These are phyloP conservation scores for Leccinum pallidistipes DNA, from an alignment of 1,284 basidiomycete species.

Conservation along the genomic window DNA sequence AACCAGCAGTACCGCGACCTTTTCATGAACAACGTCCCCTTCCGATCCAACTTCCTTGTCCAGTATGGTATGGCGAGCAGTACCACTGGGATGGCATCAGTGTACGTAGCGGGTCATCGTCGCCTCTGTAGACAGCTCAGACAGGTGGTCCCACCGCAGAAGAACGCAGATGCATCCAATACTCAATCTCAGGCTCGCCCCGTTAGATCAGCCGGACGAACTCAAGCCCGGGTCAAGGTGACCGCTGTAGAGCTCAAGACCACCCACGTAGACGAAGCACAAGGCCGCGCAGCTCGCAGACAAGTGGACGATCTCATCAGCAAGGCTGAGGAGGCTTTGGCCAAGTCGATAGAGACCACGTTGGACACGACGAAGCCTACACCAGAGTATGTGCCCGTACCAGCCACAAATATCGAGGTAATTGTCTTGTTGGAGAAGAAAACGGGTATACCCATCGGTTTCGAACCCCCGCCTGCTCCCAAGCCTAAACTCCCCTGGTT, in stretches of 20 bases:
- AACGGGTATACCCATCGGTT: conserved; percentile 85
- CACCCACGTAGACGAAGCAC: conserved; percentile 32
- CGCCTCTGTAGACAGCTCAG: conserved; percentile 49
- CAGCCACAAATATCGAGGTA: conserved; percentile 23
- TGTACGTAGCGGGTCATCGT: conserved; percentile 53
- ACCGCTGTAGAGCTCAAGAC: conserved; percentile 31
- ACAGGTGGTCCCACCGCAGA: conserved; percentile 19
- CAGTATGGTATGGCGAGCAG: conserved; percentile 69
- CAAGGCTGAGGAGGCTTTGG: conserved; percentile 69
- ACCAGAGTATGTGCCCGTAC: background rate
- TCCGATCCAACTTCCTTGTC: conserved; percentile 67
- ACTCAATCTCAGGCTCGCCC: conserved; percentile 19
- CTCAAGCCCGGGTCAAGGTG: background rate
- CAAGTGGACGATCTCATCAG: conserved; percentile 65
- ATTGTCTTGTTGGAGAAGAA: conserved; percentile 31
- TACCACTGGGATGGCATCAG: conserved; percentile 74
- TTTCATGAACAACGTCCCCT: conserved; percentile 77
- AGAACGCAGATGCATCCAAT: conserved; percentile 38
- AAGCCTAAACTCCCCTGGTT: conserved; percentile 61
- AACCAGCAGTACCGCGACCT: conserved; percentile 76
- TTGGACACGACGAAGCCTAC: conserved; percentile 23
- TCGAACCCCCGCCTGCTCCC: conserved; percentile 58
- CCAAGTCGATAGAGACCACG: conserved; percentile 32
- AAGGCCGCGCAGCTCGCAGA: conserved; percentile 55
- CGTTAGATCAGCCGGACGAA: conserved; percentile 15